A percentile compares a stretch with the other conserved stretches of the same genome.
phyloP scores from a whole-genome alignment of 2,329 filamentous ascomycete genomes.

The Scedosporium dehoogii region DNA sequence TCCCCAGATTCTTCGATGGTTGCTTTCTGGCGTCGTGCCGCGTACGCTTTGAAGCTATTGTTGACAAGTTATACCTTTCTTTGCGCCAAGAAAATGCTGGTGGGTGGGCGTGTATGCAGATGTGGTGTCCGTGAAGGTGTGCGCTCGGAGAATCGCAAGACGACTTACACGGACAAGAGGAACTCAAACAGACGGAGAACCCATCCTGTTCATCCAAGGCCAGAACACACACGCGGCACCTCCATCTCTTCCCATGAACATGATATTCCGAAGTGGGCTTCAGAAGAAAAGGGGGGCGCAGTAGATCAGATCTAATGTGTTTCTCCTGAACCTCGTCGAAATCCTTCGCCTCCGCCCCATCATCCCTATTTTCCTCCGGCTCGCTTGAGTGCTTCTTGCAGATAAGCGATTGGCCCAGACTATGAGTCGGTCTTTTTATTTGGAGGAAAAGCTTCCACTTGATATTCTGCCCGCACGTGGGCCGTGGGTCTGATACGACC shows the following conservation, averaged over 20 bases:
- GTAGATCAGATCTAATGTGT: background rate
- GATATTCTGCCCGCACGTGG: background rate
- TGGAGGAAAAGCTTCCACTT: background rate
- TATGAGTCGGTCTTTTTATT: background rate
- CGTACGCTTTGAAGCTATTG: background rate
- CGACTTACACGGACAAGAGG: background rate
- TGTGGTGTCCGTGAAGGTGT: background rate
- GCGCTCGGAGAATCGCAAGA: background rate
- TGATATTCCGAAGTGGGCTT: background rate
- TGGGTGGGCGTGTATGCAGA: background rate
- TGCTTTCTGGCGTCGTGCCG: background rate
- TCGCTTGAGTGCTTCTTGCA: background rate
- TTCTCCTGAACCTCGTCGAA: background rate
- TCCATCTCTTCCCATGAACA: background rate
- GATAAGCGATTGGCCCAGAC: background rate
- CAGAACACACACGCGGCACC: background rate
- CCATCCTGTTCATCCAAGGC: background rate
- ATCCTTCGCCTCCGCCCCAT: background rate
- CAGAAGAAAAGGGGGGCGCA: background rate
- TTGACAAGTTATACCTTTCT: background rate
- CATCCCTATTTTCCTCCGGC: background rate
- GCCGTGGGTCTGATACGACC: background rate
- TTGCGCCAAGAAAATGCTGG: background rate
- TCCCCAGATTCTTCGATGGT: background rate
- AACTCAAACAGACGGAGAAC: background rate